These are phyloP conservation scores for Agaricus blazei DNA, from an alignment of 768 basidiomycete genomes.

Conservation along the genomic window DNA sequence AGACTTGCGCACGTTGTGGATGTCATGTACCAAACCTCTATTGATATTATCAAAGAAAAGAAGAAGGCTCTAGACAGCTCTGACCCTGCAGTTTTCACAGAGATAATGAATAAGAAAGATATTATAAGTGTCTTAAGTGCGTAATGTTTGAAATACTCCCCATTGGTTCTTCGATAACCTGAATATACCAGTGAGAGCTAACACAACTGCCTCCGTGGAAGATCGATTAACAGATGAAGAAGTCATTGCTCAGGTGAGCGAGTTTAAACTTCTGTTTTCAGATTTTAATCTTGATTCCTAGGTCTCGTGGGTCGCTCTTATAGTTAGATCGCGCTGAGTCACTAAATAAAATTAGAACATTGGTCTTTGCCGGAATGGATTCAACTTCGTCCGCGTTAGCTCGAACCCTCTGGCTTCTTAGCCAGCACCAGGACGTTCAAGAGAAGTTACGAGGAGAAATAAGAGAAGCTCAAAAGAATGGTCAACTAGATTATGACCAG, in stretches of 20 bases:
- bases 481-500: constrained; percentile 30
- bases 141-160: constrained; percentile 9
- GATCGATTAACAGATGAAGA: constrained; percentile 30
- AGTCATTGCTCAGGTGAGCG: constrained; percentile 27
- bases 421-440: constrained; percentile 16
- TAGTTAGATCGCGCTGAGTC: background rate
- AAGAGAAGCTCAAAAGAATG: constrained; percentile 19
- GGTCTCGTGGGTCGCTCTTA: background rate
- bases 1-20: constrained; percentile 26
- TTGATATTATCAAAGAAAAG: constrained; percentile 32
- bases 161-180: background rate
- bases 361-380: constrained; percentile 22
- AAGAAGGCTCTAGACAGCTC: constrained; percentile 27
- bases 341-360: constrained; percentile 9
- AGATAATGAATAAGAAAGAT: constrained; percentile 38
- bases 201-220: constrained; percentile 24
- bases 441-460: constrained; percentile 18
- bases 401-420: constrained; percentile 15
- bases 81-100: constrained; percentile 24
- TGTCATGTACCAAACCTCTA: constrained; percentile 29
- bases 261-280: background rate
- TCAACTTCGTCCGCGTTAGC: constrained; percentile 19
- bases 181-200: constrained; percentile 25
- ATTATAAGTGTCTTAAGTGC: constrained; percentile 42
- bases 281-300: background rate